Percentiles rank a stretch among this genome's conserved stretches.
Evolutionary conservation across 148 eudicot genomes (phyloP).

Genomic region (Limonium bicolor): DNA sequence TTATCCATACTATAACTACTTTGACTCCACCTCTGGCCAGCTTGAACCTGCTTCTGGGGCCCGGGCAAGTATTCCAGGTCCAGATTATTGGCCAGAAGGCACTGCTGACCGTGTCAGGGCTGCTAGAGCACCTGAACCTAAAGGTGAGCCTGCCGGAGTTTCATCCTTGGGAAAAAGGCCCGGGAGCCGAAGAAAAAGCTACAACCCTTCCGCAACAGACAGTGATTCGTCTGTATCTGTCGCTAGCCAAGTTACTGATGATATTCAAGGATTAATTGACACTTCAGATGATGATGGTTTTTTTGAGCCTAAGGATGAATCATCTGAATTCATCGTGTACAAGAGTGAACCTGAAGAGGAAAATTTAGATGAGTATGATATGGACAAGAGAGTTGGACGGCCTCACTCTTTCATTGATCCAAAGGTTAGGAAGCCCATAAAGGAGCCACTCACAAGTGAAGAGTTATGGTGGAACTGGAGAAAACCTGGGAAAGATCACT

Average conservation of each 20-base stretch:
- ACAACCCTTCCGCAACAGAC: conserved; percentile 37
- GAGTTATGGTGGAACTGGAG: conserved; percentile 99
- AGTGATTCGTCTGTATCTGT: conserved; percentile 30
- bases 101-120: conserved; percentile 79
- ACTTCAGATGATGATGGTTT: conserved; percentile 36
- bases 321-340: conserved; percentile 68
- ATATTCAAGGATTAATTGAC: conserved; percentile 20
- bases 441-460: conserved; percentile 67
- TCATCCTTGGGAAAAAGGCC: conserved; percentile 81
- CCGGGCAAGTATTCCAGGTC: conserved; percentile 91
- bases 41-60: conserved; percentile 98
- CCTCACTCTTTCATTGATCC: conserved; percentile 96
- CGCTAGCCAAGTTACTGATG: conserved; percentile 21
- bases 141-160: conserved; percentile 47
- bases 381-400: conserved; percentile 63
- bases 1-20: conserved; percentile 64
- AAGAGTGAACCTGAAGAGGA: conserved; percentile 45
- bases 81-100: conserved; percentile 97
- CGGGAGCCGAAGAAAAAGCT: conserved; percentile 73
- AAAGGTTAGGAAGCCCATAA: conserved; percentile 42
- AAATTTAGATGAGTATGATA: conserved; percentile 59
- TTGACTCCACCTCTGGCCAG: conserved; percentile 87
- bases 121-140: conserved; percentile 79
- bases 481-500: conserved; percentile 68
- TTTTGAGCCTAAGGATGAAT: conserved; percentile 41